Base-by-base conservation (phyloP, 371 early-diverging fungal genomes). In the Mortierella polycephala region DNA sequence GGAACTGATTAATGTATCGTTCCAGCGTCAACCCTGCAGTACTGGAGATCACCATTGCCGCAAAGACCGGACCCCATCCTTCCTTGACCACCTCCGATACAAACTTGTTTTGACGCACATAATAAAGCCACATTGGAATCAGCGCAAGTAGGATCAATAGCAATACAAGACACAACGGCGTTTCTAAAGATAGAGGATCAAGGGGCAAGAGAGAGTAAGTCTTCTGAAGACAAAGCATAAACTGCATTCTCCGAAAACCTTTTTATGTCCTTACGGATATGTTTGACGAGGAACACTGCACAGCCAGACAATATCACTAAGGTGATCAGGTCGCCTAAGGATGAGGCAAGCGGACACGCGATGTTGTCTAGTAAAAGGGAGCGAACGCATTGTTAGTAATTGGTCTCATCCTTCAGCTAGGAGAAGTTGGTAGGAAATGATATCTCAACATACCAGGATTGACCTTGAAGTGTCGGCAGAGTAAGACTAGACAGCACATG, bases 1-100 rank as follows among this genome's bases (percentile, higher is more conserved):
- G 88, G 62, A 84, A 95, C 39, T 82, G 74, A 51, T 88, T 88
- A 8, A 95, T 91, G 67, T 87, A 93, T 10, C 84, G 80, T 66
- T 94, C 95, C 54, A 96, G 81, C 0, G 94, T 84, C 42, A 95
- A 75, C 37, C 96, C 96, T 12, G 93, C 93, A 41, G 94, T 79
- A 59, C 85, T 93, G 12, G 95, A 90, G 55, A 94, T 94, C 5
- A 89, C 80, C 87, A 95, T 92, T 16, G 96, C 93, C 7, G 88
- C 74, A 10, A 94, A 81, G 14, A 96, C 83, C 0, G 95, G 92
- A 0, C 87, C 82, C 94, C 94, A 96, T 11, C 95, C 96, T 18
- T 83, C 84, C 51, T 85, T 83, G 8, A 94, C 66, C 13, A 93
- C 83, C 44, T 88, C 85, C 10, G 86, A 82, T 16, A 92, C 93